Evolutionary conservation across 306 rosid species (phyloP).

Genomic region (Cucurbita ficifolia): DNA sequence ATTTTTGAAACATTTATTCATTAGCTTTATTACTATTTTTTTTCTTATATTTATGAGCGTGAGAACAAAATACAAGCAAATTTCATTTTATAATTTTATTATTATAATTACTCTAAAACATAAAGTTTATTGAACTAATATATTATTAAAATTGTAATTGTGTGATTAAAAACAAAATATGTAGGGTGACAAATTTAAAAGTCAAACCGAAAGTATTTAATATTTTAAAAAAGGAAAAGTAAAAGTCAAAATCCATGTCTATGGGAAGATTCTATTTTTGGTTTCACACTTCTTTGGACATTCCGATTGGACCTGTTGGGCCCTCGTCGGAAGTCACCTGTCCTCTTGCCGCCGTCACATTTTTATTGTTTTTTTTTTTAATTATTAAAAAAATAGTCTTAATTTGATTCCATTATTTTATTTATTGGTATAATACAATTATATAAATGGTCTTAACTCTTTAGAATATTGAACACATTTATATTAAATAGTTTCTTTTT

Average conservation of each 20-base stretch:
- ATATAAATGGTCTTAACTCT: background rate
- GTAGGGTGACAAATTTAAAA: background rate
- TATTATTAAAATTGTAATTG: no score
- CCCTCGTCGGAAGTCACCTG: background rate
- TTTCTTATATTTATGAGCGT: no score
- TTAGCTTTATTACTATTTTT: no score
- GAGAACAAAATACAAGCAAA: no score
- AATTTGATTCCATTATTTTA: background rate
- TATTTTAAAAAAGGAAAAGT: background rate
- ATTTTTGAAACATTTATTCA: no score
- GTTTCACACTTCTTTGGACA: background rate
- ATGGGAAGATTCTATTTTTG: background rate
- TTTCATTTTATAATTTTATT: no score
- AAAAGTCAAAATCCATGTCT: background rate
- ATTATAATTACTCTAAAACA: no score
- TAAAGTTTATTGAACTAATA: no score
- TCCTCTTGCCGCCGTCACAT: background rate
- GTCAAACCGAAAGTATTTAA: background rate
- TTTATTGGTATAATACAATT: background rate
- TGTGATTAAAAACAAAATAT: no score
- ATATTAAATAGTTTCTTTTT: no score
- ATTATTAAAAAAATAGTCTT: background rate
- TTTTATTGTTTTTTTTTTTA: background rate
- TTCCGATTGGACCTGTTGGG: background rate
- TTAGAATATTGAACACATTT: no score